Evolutionary conservation across 768 basidiomycete genomes (phyloP), one percentile per base, ranked within the genome.

Genomic region (Macrolepiota fuliginosa): DNA sequence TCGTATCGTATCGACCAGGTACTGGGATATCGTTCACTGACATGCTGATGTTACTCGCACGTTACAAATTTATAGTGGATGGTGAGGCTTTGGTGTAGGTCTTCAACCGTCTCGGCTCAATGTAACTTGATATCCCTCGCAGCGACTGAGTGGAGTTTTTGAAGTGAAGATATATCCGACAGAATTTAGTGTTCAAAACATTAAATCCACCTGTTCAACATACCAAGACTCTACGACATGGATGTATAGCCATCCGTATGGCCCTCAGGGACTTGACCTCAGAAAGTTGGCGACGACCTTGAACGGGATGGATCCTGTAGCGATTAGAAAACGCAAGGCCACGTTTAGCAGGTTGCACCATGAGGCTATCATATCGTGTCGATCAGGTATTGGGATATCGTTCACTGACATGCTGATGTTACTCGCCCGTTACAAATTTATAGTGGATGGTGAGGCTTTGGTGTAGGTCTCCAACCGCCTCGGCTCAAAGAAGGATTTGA

Each of bases 31-130:
- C 92, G 22, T 98, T 98, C 78, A 92, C 88, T 0, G 84, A 87
- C 49, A 96, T 96, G 92, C 81, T 98, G 2, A 71, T 91, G 37
- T 76, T 98, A 47, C 77, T 98, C 42, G 90, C 92, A 0, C 96
- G 96, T 70, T 89, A 98, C 76, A 95, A 92, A 72, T 76, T 98
- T 55, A 94, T 98, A 64, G 83, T 92, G 54, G 94, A 97, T 73
- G 85, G 84, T 27, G 91, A 94, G 32, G 96, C 96, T 13, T 76
- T 98, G 25, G 83, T 87, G 96, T n/a, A n/a, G n/a, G n/a, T n/a
- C n/a, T n/a, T n/a, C n/a, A n/a, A n/a, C n/a, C n/a, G n/a, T n/a
- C n/a, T n/a, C n/a, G n/a, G n/a, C n/a, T n/a, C n/a, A n/a, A n/a
- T n/a, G n/a, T n/a, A n/a, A n/a, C n/a, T n/a, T n/a, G n/a, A n/a